Evolutionary conservation across 352 stramenopile species (phyloP).

Genomic region (Globisporangium ultimum): DNA sequence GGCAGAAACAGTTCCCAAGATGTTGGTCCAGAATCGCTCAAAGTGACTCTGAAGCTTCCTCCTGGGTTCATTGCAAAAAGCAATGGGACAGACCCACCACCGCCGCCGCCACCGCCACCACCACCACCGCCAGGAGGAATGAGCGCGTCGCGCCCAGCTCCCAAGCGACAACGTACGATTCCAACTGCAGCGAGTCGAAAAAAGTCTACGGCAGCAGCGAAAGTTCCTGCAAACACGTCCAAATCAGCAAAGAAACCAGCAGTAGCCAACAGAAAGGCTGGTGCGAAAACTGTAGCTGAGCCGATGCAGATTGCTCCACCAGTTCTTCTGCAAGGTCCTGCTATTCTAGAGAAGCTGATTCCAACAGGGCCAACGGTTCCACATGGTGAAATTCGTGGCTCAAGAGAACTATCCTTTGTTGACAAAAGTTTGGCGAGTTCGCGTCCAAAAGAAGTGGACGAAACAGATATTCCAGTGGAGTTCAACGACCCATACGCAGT

Average conservation of each 20-base stretch:
- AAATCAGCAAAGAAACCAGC: constrained; percentile 18
- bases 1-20: constrained; percentile 15
- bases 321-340: constrained; percentile 9
- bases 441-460: constrained; percentile 46
- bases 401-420: constrained; percentile 51
- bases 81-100: constrained; percentile 3
- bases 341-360: constrained; percentile 57
- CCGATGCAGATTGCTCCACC: constrained; percentile 2
- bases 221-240: constrained; percentile 8
- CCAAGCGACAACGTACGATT: constrained; percentile 31
- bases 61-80: constrained; percentile 43
- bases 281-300: background rate
- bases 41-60: constrained; percentile 58
- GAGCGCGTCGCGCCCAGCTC: constrained; percentile 27
- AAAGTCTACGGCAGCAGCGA: constrained; percentile 3
- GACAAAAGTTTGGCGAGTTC: constrained; percentile 21
- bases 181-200: constrained; percentile 11
- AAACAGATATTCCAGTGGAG: constrained; percentile 52
- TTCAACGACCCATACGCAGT: constrained; percentile 71
- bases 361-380: constrained; percentile 55
- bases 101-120: background rate
- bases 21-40: constrained; percentile 34
- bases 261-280: background rate
- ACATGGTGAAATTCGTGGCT: constrained; percentile 52
- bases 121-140: background rate